Conservation (phyloP, 2,329 filamentous ascomycete genomes). For the Neofusicoccum ribis region DNA sequence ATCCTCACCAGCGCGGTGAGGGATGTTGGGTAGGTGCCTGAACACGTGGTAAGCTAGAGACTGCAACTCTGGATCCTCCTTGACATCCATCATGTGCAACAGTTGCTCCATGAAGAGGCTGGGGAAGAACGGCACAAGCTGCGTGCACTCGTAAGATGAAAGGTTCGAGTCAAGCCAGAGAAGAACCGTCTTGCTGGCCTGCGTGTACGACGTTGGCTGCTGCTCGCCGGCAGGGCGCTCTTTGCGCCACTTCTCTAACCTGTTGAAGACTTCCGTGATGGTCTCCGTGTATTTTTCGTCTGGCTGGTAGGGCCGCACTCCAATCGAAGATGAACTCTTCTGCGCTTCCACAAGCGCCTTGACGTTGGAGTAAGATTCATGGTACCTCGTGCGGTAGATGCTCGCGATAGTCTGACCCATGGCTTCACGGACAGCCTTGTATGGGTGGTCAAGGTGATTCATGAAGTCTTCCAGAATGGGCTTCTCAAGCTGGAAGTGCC, state of each 20-base stretch:
- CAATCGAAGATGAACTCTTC: constrained; percentile 76
- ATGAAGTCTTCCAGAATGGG: constrained; percentile 89
- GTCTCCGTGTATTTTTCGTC: constrained; percentile 70
- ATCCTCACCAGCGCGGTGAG: constrained; percentile 84
- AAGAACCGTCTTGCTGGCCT: constrained; percentile 91
- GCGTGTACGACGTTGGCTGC: constrained; percentile 90
- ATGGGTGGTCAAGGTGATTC: constrained; percentile 89
- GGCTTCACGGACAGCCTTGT: constrained; percentile 93
- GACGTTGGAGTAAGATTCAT: constrained; percentile 88
- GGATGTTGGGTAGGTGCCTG: constrained; percentile 91
- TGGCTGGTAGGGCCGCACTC: constrained; percentile 79
- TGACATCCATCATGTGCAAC: constrained; percentile 99
- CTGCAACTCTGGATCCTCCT: constrained; percentile 95
- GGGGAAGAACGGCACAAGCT: constrained; percentile 88
- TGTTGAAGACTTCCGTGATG: constrained; percentile 72
- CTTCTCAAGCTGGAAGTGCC: constrained; percentile 91
- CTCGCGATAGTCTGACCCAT: constrained; percentile 87
- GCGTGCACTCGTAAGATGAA: constrained; percentile 88
- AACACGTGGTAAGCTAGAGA: constrained; percentile 95
- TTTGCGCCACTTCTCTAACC: constrained; percentile 83
- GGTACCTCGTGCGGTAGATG: constrained; percentile 88
- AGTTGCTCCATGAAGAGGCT: constrained; percentile 87
- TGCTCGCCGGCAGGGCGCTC: constrained; percentile 85
- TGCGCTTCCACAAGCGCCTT: constrained; percentile 73
- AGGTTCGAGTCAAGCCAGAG: constrained; percentile 92